Evolutionary conservation across 2,329 filamentous ascomycete genomes (phyloP).

Genomic region (Colletotrichum filicis): DNA sequence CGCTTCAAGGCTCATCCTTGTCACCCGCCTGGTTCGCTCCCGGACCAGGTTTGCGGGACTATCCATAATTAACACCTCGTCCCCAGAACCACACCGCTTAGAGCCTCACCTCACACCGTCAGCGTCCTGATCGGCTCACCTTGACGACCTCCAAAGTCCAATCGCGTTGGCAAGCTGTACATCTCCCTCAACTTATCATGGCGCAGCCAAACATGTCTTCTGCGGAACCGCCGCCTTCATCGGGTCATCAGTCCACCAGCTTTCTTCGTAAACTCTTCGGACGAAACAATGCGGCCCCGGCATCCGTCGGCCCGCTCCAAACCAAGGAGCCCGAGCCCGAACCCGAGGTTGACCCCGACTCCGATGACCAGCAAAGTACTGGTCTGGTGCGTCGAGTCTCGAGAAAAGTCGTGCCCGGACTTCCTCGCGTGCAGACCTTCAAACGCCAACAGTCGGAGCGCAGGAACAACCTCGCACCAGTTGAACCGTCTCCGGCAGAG

Average conservation of each 20-base stretch:
- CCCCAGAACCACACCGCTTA: conserved; percentile 33
- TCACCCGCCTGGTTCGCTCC: conserved; percentile 29
- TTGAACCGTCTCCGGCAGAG: conserved; percentile 71
- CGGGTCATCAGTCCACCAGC: conserved; percentile 16
- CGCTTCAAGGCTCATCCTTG: conserved; percentile 35
- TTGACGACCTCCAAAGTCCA: conserved; percentile 1
- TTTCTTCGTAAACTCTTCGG: conserved; percentile 36
- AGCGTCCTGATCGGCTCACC: conserved; percentile 9
- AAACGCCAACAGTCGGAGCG: conserved; percentile 85
- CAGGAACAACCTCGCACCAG: conserved; percentile 76
- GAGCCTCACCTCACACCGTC: conserved; percentile 29
- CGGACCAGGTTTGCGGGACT: conserved; percentile 27
- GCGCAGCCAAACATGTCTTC: conserved; percentile 28
- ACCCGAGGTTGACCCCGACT: conserved; percentile 37
- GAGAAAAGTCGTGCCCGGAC: conserved; percentile 77
- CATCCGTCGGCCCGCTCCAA: conserved; percentile 24
- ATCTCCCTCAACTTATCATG: conserved; percentile 7
- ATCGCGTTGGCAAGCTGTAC: background rate
- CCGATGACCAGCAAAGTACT: conserved; percentile 44
- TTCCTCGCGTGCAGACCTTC: conserved; percentile 83
- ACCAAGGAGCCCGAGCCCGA: conserved; percentile 29
- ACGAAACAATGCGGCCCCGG: conserved; percentile 31
- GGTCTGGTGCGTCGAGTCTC: conserved; percentile 55
- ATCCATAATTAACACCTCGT: conserved; percentile 30
- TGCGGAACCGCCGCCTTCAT: conserved; percentile 23